These are phyloP conservation scores for Trichoderma sp. DNA, from an alignment of 2,329 filamentous ascomycete genomes.

Conservation along the genomic window DNA sequence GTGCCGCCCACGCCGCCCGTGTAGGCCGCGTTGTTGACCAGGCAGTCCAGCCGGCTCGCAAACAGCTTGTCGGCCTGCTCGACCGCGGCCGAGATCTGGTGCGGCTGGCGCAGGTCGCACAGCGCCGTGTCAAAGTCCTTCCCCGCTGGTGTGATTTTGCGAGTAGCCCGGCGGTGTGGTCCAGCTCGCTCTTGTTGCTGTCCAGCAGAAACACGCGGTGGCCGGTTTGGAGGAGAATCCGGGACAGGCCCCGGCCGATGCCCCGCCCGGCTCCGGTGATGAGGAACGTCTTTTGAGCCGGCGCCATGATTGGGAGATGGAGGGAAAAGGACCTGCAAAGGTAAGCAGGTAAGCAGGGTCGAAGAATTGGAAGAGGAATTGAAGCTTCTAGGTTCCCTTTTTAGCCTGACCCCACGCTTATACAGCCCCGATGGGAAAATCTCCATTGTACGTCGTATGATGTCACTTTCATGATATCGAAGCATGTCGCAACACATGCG, in stretches of 20 bases:
- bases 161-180: slow-evolving; percentile 38
- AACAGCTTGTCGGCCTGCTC: slow-evolving; percentile 38
- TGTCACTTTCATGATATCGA: neutral
- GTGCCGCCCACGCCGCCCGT: slow-evolving; percentile 38
- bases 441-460: neutral
- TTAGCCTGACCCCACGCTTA: neutral
- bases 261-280: slow-evolving; percentile 31
- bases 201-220: slow-evolving; percentile 46
- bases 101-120: slow-evolving; percentile 38
- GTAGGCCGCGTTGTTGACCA: slow-evolving; percentile 47
- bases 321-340: neutral
- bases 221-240: slow-evolving; percentile 40
- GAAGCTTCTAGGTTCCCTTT: neutral
- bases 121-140: slow-evolving; percentile 31
- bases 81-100: slow-evolving; percentile 36
- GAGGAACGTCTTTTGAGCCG: slow-evolving; percentile 28
- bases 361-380: neutral
- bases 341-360: neutral
- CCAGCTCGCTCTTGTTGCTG: slow-evolving; percentile 41
- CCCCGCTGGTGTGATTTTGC: slow-evolving; percentile 22
- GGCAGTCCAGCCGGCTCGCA: slow-evolving; percentile 40
- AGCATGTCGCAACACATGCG: neutral
- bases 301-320: slow-evolving; percentile 9
- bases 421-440: neutral
- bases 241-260: slow-evolving; percentile 31